Conservation (phyloP, 164 flowering plant genomes). For the Paratinospora sagittata region DNA sequence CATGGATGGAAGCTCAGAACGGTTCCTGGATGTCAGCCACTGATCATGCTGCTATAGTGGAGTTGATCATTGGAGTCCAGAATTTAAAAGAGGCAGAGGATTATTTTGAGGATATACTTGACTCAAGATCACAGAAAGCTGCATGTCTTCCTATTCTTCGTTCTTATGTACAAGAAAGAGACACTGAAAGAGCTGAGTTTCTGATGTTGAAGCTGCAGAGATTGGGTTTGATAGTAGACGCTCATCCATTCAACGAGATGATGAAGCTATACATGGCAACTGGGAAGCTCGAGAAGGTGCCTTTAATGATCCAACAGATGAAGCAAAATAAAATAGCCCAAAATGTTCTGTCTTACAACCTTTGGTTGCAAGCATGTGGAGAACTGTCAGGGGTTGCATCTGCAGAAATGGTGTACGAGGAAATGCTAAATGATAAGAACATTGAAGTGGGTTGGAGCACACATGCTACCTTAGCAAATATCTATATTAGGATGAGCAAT, state of each 20-base stretch:
- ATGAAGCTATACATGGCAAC: conserved; percentile 54
- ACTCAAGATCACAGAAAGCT: conserved; percentile 32
- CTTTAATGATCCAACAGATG: conserved; percentile 38
- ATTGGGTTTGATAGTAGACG: conserved; percentile 32
- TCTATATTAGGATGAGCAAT: conserved; percentile 32
- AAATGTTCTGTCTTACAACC: conserved; percentile 54
- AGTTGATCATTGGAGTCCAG: conserved; percentile 33
- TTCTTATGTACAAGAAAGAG: conserved; percentile 38
- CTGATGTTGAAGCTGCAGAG: conserved; percentile 40
- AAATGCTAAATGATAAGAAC: conserved; percentile 37
- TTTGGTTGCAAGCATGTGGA: conserved; percentile 51
- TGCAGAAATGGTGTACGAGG: conserved; percentile 37
- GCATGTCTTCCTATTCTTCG: conserved; percentile 47
- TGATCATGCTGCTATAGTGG: conserved; percentile 40
- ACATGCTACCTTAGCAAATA: conserved; percentile 37
- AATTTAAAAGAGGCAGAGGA: conserved; percentile 37
- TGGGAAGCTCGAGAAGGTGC: conserved; percentile 36
- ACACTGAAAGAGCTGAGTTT: conserved; percentile 37
- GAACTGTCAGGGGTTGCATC: conserved; percentile 29
- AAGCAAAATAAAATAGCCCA: conserved; percentile 35
- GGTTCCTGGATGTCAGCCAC: conserved; percentile 25
- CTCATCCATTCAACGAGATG: conserved; percentile 52
- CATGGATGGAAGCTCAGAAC: conserved; percentile 25
- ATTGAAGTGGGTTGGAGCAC: conserved; percentile 57
- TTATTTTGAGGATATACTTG: conserved; percentile 32